These are phyloP conservation scores for Amoebophrya sp. DNA, from an alignment of 169 alveolate species.

Conservation along the genomic window DNA sequence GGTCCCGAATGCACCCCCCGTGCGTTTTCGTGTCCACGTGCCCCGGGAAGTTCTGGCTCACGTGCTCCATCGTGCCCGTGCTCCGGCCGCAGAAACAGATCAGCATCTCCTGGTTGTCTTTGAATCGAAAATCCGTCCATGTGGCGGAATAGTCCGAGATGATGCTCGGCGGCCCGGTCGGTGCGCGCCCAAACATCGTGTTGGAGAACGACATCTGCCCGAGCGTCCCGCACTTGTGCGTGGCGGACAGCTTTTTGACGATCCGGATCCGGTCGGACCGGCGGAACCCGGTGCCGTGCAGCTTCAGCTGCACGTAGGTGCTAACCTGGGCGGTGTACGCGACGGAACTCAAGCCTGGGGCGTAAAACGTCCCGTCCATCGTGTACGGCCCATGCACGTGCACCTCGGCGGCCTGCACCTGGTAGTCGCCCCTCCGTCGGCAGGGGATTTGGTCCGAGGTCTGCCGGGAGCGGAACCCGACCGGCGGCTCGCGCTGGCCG, in stretches of 20 bases:
- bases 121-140: not conserved
- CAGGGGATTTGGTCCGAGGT: not conserved
- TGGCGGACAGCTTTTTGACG: not conserved
- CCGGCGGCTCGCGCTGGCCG: not conserved
- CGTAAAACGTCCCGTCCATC: not conserved
- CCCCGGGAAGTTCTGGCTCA: not conserved
- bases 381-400: not conserved
- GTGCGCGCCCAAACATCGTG: not conserved
- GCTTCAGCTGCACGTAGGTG: not conserved
- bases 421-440: not conserved
- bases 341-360: not conserved
- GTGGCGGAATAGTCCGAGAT: not conserved
- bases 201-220: not conserved
- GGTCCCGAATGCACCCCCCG: not conserved
- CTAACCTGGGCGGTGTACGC: not conserved
- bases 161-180: not conserved
- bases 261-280: not conserved
- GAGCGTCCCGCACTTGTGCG: not conserved
- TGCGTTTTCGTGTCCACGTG: not conserved
- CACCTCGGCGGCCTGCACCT: not conserved
- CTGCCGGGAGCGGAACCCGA: not conserved
- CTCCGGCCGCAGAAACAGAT: not conserved
- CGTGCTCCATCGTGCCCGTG: not conserved
- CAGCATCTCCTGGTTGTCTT: not conserved
- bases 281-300: not conserved